These are phyloP conservation scores for Xerocomus cyaneibrunnescens DNA, from an alignment of 1,284 basidiomycete species.

Conservation along the genomic window DNA sequence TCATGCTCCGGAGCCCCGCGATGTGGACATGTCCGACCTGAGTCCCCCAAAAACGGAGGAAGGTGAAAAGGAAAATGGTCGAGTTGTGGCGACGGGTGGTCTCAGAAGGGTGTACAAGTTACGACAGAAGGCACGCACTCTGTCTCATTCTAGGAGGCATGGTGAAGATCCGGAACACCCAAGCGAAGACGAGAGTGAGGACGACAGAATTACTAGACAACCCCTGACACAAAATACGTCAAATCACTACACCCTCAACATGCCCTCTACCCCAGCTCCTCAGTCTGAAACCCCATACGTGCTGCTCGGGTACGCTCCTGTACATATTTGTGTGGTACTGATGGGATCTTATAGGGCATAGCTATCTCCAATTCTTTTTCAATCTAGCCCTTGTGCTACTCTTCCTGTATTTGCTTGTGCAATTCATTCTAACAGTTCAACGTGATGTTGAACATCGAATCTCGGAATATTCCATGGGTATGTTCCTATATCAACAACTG, in stretches of 20 bases:
- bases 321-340: conserved; percentile 7
- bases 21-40: conserved; percentile 71
- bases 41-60: conserved; percentile 57
- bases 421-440: conserved; percentile 88
- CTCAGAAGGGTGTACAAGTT: conserved; percentile 66
- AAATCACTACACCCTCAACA: conserved; percentile 79
- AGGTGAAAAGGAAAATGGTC: conserved; percentile 40
- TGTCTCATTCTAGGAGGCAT: conserved; percentile 32
- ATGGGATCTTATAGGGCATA: conserved; percentile 36
- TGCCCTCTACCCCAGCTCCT: conserved; percentile 56
- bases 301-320: conserved; percentile 65
- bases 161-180: conserved; percentile 43
- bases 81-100: conserved; percentile 64
- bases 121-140: conserved; percentile 49
- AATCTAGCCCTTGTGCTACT: conserved; percentile 85
- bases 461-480: conserved; percentile 87
- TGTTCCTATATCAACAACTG: conserved; percentile 27
- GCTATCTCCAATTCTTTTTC: conserved; percentile 93
- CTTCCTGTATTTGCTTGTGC: conserved; percentile 82
- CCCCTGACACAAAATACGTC: conserved; percentile 57
- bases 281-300: conserved; percentile 69
- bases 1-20: conserved; percentile 47
- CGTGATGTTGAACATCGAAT: conserved; percentile 89
- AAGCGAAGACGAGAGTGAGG: conserved; percentile 42
- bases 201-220: conserved; percentile 35